Percentiles rank a stretch among this genome's conserved stretches.
These are phyloP conservation scores for Mycena metata DNA, from an alignment of 768 basidiomycete species.

Conservation along the genomic window DNA sequence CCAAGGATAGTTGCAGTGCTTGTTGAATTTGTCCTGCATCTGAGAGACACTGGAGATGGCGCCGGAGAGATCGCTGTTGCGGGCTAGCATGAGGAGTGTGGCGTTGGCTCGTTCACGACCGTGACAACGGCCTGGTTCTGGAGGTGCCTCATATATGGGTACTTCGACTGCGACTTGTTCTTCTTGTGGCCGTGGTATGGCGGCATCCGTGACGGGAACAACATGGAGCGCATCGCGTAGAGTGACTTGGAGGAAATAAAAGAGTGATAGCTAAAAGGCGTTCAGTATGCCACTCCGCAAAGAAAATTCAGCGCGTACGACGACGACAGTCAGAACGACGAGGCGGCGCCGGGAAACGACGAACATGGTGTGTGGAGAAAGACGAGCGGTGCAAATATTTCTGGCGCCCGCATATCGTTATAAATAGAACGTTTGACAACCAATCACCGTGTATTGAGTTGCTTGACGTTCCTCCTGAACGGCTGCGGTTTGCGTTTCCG, in stretches of 20 bases:
- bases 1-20: constrained; percentile 71
- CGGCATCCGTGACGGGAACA: too few species aligned
- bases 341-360: constrained; percentile 17
- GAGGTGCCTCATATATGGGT: neutral
- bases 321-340: constrained; percentile 25
- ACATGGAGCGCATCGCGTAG: neutral
- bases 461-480: too few species aligned
- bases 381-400: neutral
- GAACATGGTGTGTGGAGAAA: constrained; percentile 10
- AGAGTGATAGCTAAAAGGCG: constrained; percentile 25
- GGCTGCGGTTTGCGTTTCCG: too few species aligned
- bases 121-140: neutral
- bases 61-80: constrained; percentile 61
- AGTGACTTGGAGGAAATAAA: constrained; percentile 23
- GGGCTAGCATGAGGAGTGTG: constrained; percentile 67
- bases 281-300: neutral
- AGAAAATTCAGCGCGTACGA: constrained; percentile 6
- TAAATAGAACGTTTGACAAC: too few species aligned
- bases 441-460: too few species aligned
- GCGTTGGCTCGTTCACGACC: constrained; percentile 61
- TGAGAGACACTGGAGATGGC: constrained; percentile 65
- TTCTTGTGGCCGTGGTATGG: neutral
- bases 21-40: constrained; percentile 73
- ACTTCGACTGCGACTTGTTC: neutral
- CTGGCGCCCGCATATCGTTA: too few species aligned